Evolutionary conservation across 306 rosid genomes (phyloP), one percentile per base, ranked within the genome.

Genomic region (Vigna trinervia): DNA sequence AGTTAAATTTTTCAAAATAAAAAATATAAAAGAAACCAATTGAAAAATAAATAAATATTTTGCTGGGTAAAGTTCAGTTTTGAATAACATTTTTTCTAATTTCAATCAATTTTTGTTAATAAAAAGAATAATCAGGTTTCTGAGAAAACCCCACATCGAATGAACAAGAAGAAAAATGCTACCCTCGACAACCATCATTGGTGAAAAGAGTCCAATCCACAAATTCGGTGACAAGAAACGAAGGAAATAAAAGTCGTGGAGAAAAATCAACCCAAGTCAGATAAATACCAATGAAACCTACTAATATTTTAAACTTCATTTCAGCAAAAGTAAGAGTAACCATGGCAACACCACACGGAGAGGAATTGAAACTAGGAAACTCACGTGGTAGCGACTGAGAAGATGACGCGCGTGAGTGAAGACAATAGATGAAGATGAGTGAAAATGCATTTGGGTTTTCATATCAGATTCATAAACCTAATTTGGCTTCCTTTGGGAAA

Each of bases 381-480:
- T 66, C 71, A 66, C 71, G 19, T 66, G 2, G 11, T 12, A 30
- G 36, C 34, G 53, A 66, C 36, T 1, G 71, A 43, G 53, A 43
- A 65, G 51, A 41, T 64, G 7, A 28, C n/a, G 47, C 70, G 70
- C 51, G 69, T 38, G 14, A n/a, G 50, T 36, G 68, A 61, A 8
- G 46, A 61, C 12, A 3, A 12, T 9, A 14, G 48, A 8, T 8
- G 48, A 15, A 15, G 10, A 6, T 28, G 66, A 15, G 5, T 15
- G 47, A 62, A n/a, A 5, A 19, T 4, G 17, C 6, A 43, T 43
- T 66, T 5, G 53, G 36, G 53, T 11, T 66, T 41, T 39, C 28
- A 11, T 26, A 19, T 1, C 2, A 4, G 52, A 11, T 65, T 64
- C 1, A 8, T 19, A 65, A 65, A 65, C 51, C 51, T 65, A 65